Conservation (phyloP, 169 alveolate species). For the Plasmodium vivax region DNA sequence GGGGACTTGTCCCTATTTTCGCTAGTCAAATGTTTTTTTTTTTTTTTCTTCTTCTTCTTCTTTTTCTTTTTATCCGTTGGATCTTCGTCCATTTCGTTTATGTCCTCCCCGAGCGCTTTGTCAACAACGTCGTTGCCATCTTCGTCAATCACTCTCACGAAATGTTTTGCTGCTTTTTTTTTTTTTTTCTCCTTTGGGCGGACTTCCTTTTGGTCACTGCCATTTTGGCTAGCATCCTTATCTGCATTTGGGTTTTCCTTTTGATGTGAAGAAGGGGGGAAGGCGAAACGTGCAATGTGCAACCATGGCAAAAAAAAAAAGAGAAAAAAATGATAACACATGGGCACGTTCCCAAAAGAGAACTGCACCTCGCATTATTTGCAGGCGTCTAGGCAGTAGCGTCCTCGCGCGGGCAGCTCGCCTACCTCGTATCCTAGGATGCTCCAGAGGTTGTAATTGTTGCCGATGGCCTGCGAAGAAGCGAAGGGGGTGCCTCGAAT, state of each 20-base stretch:
- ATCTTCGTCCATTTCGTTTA: neutral
- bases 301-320: neutral
- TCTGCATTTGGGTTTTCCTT: neutral
- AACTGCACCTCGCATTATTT: neutral
- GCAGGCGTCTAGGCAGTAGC: neutral
- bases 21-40: neutral
- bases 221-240: neutral
- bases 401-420: neutral
- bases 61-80: neutral
- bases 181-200: neutral
- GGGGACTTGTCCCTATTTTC: slow-evolving; percentile 61
- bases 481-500: neutral
- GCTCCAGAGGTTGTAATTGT: slow-evolving; percentile 38
- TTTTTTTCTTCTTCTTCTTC: neutral
- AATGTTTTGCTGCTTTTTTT: neutral
- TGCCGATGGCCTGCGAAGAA: slow-evolving; percentile 20
- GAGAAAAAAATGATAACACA: neutral
- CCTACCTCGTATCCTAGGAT: slow-evolving; percentile 64
- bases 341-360: neutral
- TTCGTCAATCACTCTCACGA: neutral
- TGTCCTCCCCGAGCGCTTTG: neutral
- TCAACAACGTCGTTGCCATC: neutral
- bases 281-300: neutral
- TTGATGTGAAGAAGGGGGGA: neutral
- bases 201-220: neutral